Evolutionary conservation across 1,284 basidiomycete genomes (phyloP).

Genomic region (Wallemia hederae): DNA sequence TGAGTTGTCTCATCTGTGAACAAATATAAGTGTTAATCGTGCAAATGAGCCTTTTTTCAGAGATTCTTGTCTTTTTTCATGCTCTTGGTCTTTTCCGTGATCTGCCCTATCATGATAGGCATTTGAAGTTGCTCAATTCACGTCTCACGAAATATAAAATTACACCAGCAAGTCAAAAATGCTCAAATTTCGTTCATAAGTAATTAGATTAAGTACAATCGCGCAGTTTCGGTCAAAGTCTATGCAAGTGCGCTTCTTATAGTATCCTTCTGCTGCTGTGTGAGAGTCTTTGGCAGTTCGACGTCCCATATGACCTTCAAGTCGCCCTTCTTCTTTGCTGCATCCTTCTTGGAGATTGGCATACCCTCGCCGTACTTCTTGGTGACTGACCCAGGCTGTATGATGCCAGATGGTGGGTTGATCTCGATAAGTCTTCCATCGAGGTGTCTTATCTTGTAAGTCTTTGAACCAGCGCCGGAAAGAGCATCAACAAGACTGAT

Average conservation of each 20-base stretch:
- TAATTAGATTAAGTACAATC: not conserved
- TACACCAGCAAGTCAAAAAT: not conserved
- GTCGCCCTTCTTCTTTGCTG: constrained; percentile 44
- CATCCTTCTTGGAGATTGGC: constrained; percentile 59
- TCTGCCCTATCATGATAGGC: too few relatives aligned
- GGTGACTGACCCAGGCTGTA: constrained; percentile 51
- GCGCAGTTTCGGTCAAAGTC: constrained; percentile 4
- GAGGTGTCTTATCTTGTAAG: constrained; percentile 29
- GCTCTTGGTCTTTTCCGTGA: too few relatives aligned
- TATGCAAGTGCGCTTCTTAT: constrained; percentile 35
- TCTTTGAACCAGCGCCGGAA: constrained; percentile 21
- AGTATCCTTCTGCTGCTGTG: constrained; percentile 43
- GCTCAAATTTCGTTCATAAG: not conserved
- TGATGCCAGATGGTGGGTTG: constrained; percentile 32
- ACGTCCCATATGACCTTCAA: constrained; percentile 56
- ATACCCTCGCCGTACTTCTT: constrained; percentile 51
- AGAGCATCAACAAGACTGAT: constrained; percentile 61
- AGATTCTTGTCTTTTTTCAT: too few relatives aligned
- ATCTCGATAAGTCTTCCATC: constrained; percentile 51
- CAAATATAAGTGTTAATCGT: too few relatives aligned
- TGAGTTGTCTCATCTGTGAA: not conserved
- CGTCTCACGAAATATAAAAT: not conserved
- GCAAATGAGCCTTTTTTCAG: too few relatives aligned
- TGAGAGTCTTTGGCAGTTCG: constrained; percentile 46
- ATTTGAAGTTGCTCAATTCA: too few relatives aligned